Percentiles rank a stretch among this genome's conserved stretches.
phyloP scores from a whole-genome alignment of 2,329 filamentous ascomycete genomes.

The Aspergillus awamori region DNA sequence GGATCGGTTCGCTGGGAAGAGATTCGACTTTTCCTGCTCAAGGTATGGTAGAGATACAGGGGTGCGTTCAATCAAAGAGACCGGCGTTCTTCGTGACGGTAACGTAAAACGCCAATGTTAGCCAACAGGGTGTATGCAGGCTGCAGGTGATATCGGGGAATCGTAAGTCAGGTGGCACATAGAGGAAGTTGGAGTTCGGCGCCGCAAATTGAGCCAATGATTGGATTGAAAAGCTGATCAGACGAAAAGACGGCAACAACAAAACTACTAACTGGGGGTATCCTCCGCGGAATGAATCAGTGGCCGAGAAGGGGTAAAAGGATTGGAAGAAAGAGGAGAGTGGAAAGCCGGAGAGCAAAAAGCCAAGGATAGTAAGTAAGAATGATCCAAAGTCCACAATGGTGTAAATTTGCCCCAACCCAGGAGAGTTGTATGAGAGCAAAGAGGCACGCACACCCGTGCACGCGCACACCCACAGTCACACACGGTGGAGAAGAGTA shows the following conservation, averaged over 20 bases:
- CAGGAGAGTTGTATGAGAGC: background rate
- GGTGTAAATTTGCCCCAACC: background rate
- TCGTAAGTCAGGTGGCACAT: conserved; percentile 4
- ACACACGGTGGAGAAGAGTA: too few species aligned
- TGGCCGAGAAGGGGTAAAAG: background rate
- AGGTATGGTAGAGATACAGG: background rate
- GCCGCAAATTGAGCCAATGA: background rate
- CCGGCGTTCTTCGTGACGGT: background rate
- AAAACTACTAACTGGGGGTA: background rate
- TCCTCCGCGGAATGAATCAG: background rate
- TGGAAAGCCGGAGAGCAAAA: background rate
- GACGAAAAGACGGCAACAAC: background rate
- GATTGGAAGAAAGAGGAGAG: background rate
- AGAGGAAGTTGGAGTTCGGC: background rate
- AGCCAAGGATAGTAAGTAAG: background rate
- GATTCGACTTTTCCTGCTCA: background rate
- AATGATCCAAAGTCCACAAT: background rate
- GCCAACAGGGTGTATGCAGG: background rate
- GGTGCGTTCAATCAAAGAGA: background rate
- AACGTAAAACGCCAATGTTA: background rate
- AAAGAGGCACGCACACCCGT: background rate
- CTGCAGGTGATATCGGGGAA: background rate
- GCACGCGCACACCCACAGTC: background rate
- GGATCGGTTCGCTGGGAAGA: background rate
- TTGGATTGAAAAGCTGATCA: background rate